Evolutionary conservation across 169 alveolate genomes (phyloP).

Genomic region (Perkinsus olseni): DNA sequence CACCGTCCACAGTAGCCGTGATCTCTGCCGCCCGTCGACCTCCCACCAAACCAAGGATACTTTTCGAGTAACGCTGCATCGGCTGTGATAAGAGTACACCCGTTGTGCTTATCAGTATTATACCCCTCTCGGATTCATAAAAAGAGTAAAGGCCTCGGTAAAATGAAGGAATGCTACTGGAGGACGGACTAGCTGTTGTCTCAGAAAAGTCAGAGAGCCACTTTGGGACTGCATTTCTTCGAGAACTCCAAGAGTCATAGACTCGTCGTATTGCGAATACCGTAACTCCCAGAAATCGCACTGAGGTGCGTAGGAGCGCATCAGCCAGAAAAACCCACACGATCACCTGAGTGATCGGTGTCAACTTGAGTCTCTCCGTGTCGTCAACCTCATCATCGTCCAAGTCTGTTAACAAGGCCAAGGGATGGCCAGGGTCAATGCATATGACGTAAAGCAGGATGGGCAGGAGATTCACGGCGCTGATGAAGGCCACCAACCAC

Average conservation of each 20-base stretch:
- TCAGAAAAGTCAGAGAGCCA: background rate
- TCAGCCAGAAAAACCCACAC: background rate
- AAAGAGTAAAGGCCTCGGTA: background rate
- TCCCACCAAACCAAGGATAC: background rate
- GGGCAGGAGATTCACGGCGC: background rate
- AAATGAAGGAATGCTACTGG: background rate
- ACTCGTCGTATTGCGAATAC: background rate
- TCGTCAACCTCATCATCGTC: background rate
- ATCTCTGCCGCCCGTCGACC: background rate
- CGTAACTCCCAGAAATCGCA: background rate
- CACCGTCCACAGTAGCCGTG: background rate
- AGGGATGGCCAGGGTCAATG: too few species aligned
- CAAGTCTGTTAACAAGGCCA: too few species aligned
- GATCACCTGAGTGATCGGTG: background rate
- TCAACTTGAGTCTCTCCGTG: background rate
- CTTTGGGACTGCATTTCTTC: background rate
- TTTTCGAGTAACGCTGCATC: background rate
- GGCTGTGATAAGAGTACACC: background rate
- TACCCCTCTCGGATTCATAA: background rate
- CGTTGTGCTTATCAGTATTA: background rate
- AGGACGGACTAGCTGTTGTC: background rate
- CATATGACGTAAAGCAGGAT: background rate
- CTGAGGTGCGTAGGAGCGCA: background rate
- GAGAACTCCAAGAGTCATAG: background rate
- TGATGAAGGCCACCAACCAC: background rate